Evolutionary conservation across 108 stramenopile genomes (phyloP).

Genomic region (Skeletonema costatum): DNA sequence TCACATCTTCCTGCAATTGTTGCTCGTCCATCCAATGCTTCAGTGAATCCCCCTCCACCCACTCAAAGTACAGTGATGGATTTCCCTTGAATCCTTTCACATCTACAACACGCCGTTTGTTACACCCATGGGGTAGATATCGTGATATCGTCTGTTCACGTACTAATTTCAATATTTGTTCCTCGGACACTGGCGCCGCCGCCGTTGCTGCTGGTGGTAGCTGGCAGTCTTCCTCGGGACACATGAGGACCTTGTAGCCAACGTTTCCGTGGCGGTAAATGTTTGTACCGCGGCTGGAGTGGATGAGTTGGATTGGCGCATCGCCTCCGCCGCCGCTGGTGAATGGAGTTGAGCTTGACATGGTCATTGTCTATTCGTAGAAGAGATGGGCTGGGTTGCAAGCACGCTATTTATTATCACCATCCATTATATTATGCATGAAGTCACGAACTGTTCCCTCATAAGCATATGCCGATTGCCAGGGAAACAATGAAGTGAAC

Average conservation of each 20-base stretch:
- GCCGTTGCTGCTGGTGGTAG: background rate
- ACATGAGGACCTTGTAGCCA: background rate
- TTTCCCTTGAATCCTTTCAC: background rate
- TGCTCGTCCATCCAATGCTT: constrained; percentile 1
- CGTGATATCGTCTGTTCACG: background rate
- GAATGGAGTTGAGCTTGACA: too few species aligned
- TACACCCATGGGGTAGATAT: background rate
- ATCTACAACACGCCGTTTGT: background rate
- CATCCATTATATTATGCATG: too few species aligned
- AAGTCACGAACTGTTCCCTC: too few species aligned
- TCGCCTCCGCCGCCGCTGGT: background rate
- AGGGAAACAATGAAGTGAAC: too few species aligned
- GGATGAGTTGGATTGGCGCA: background rate
- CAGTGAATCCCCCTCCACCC: constrained; percentile 7
- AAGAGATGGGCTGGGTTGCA: too few species aligned
- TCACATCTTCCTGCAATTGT: background rate
- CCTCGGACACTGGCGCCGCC: background rate
- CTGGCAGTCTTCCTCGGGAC: background rate
- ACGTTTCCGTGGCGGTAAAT: background rate
- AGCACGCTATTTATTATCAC: too few species aligned
- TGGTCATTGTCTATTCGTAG: too few species aligned
- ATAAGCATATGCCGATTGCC: too few species aligned
- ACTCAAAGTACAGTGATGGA: background rate
- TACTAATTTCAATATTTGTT: background rate
- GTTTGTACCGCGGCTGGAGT: background rate